These are phyloP conservation scores for Erigeron canadensis DNA, from an alignment of 129 eudicot species.

Conservation along the genomic window DNA sequence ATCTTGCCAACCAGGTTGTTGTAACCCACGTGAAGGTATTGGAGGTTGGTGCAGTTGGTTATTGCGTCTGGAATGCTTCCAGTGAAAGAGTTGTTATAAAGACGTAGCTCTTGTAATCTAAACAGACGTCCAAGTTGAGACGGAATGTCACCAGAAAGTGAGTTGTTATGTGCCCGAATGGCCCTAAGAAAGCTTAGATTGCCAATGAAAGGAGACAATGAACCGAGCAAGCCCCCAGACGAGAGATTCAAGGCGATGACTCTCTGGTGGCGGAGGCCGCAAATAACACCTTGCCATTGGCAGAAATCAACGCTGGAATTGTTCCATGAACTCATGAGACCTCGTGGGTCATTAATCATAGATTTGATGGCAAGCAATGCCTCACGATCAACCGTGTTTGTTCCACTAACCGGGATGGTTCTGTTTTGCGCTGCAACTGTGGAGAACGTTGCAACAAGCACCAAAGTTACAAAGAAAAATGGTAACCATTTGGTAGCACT, in stretches of 20 bases:
- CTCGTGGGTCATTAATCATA: slow-evolving; percentile 36
- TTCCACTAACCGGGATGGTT: neutral
- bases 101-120: too few species aligned
- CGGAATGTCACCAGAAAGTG: too few species aligned
- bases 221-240: too few species aligned
- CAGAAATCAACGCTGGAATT: slow-evolving; percentile 15
- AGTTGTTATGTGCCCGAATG: too few species aligned
- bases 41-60: slow-evolving; percentile 22
- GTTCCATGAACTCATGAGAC: slow-evolving; percentile 28
- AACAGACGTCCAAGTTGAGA: too few species aligned
- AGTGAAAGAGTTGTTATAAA: neutral
- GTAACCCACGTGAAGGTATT: neutral
- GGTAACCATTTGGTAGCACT: neutral
- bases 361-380: slow-evolving; percentile 31
- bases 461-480: slow-evolving; percentile 4
- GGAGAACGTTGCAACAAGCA: neutral
- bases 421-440: neutral
- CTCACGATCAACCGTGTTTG: slow-evolving; percentile 3
- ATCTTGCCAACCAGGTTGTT: slow-evolving; percentile 24
- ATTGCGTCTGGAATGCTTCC: slow-evolving; percentile 34
- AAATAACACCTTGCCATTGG: slow-evolving; percentile 25
- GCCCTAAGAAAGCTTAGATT: too few species aligned
- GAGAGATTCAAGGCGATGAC: too few species aligned
- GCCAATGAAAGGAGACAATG: too few species aligned
- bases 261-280: too few species aligned